These are phyloP conservation scores for Saturnispora halmiae DNA, from an alignment of 805 yeast genomes.

Conservation along the genomic window DNA sequence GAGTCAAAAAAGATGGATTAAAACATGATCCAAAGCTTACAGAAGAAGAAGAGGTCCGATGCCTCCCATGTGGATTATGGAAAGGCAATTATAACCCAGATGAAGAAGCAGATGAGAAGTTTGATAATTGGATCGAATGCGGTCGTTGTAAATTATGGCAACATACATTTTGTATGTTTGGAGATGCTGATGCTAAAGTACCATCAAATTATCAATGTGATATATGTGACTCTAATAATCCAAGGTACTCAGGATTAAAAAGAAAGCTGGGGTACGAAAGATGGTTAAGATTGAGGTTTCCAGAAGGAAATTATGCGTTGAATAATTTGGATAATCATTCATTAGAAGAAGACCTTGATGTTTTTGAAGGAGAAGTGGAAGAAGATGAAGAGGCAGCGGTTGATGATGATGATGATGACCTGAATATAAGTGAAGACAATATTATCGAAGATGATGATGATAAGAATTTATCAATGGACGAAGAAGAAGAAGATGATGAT, in stretches of 20 bases:
- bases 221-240: conserved; percentile 37
- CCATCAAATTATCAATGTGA: conserved; percentile 48
- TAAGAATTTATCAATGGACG: no score
- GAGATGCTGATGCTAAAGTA: conserved; percentile 28
- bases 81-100: conserved; percentile 51
- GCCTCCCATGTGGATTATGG: conserved; percentile 54
- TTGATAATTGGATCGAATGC: conserved; percentile 57
- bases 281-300: conserved; percentile 17
- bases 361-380: conserved; percentile 7
- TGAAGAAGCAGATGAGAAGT: conserved; percentile 30
- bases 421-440: conserved; percentile 5
- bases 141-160: conserved; percentile 65
- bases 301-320: conserved; percentile 9
- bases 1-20: neutral
- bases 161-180: conserved; percentile 56
- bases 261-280: conserved; percentile 26
- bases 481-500: conserved; percentile 12
- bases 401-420: conserved; percentile 13
- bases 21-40: conserved; percentile 20
- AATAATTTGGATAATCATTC: conserved; percentile 9
- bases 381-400: conserved; percentile 4
- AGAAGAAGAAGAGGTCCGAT: conserved; percentile 38
- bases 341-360: conserved; percentile 8
- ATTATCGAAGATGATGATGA: conserved; percentile 8
- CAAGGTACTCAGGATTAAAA: conserved; percentile 27